Percentiles rank a stretch among this genome's conserved stretches.
Conservation (phyloP, 495 filamentous ascomycete species). For the Aspergillus ellipticus region DNA sequence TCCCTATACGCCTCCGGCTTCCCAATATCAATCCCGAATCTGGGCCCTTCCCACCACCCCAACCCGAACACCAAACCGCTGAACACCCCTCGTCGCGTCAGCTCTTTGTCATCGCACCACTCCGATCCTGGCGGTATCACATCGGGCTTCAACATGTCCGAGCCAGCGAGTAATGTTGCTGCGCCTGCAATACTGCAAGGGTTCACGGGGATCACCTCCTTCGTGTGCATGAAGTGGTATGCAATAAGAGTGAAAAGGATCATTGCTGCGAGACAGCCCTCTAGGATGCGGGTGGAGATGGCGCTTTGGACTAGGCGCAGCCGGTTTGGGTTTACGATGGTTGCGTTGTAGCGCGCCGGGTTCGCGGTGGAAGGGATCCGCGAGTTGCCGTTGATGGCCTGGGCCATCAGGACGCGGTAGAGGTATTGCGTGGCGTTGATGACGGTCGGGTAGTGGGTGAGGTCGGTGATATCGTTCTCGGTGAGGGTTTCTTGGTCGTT, state of each 20-base stretch:
- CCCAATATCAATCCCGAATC: slow-evolving; percentile 9
- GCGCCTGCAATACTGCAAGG: slow-evolving; percentile 29
- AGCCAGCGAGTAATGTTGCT: slow-evolving; percentile 27
- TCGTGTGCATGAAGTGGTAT: slow-evolving; percentile 21
- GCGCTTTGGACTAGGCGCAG: slow-evolving; percentile 24
- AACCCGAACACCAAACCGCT: slow-evolving; percentile 6
- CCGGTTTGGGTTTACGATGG: not conserved
- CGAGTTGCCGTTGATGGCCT: slow-evolving; percentile 1
- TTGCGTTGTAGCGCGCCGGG: slow-evolving; percentile 3
- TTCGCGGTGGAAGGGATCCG: not conserved
- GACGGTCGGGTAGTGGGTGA: not conserved
- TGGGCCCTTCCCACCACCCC: slow-evolving; percentile 10
- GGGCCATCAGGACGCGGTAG: slow-evolving; percentile 11
- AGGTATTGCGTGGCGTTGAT: slow-evolving; percentile 5
- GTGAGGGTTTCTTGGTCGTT: slow-evolving; percentile 1
- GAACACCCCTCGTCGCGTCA: slow-evolving; percentile 6
- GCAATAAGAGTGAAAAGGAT: slow-evolving; percentile 17
- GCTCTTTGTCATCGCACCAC: slow-evolving; percentile 13
- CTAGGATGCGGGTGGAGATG: slow-evolving; percentile 28
- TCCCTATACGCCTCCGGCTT: not conserved
- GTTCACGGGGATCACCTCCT: slow-evolving; percentile 25
- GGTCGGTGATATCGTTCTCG: not conserved
- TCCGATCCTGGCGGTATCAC: slow-evolving; percentile 9
- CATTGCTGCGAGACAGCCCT: slow-evolving; percentile 24
- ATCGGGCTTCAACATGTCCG: slow-evolving; percentile 7